A percentile compares a stretch with the other conserved stretches of the same genome.
These are phyloP conservation scores for Penicillium ucsense DNA, from an alignment of 495 filamentous ascomycete species.

Conservation along the genomic window DNA sequence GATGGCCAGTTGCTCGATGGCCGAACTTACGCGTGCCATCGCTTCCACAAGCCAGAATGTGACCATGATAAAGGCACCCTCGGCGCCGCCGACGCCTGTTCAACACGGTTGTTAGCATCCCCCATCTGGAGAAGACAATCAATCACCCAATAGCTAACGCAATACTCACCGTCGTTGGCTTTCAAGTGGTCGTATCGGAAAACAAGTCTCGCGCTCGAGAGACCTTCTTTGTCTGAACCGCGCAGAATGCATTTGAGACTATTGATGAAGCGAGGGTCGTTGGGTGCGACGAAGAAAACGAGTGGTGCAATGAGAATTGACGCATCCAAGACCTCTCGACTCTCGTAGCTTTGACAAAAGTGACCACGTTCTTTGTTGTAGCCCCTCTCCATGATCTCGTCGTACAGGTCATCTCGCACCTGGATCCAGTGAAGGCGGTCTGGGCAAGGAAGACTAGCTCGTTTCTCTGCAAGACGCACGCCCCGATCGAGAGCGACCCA, in stretches of 20 bases:
- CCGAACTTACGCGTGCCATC: conserved; percentile 48
- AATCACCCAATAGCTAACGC: not conserved
- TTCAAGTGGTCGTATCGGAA: conserved; percentile 59
- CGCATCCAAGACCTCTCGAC: conserved; percentile 54
- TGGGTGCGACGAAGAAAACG: conserved; percentile 66
- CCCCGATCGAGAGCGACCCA: conserved; percentile 70
- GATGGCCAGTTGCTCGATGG: too few relatives aligned
- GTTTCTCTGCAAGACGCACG: conserved; percentile 58
- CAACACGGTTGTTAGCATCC: conserved; percentile 12
- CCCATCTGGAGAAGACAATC: not conserved
- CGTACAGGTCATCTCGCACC: conserved; percentile 54
- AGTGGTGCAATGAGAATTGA: conserved; percentile 63
- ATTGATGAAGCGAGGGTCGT: conserved; percentile 60
- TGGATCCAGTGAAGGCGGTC: conserved; percentile 52
- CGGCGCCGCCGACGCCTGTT: conserved; percentile 58
- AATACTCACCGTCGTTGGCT: conserved; percentile 52
- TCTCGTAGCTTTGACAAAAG: conserved; percentile 66
- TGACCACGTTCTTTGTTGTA: conserved; percentile 54
- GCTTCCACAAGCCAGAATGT: conserved; percentile 72
- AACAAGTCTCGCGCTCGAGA: conserved; percentile 61
- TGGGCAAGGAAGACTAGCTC: conserved; percentile 55
- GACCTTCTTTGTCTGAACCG: conserved; percentile 57
- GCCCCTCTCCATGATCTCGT: conserved; percentile 61
- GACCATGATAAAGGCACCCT: conserved; percentile 72
- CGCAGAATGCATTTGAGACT: conserved; percentile 59